Conservation (phyloP, 768 basidiomycete species). For the Agaricus subrufescens region DNA sequence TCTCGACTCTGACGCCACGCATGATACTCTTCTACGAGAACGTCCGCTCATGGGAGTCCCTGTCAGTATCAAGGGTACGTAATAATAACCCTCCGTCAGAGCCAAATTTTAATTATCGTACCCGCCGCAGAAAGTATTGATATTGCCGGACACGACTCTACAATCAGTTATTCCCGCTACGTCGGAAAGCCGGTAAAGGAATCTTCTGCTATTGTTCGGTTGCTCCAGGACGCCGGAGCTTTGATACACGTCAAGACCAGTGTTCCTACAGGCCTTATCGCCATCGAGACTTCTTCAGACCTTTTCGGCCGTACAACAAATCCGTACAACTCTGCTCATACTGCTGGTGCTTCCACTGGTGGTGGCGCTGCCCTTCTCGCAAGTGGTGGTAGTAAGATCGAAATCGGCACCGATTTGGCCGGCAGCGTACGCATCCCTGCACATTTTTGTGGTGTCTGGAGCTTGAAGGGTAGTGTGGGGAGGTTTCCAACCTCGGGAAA, state of each 20-base stretch:
- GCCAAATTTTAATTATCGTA: constrained; percentile 1
- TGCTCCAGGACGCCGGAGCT: constrained; percentile 60
- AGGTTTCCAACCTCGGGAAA: constrained; percentile 54
- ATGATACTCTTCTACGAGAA: constrained; percentile 19
- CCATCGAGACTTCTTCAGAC: constrained; percentile 55
- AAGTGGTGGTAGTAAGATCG: constrained; percentile 58
- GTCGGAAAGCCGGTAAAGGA: constrained; percentile 36
- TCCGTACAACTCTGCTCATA: constrained; percentile 50
- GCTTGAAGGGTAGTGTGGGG: constrained; percentile 55
- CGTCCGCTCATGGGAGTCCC: constrained; percentile 63
- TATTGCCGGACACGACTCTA: constrained; percentile 56
- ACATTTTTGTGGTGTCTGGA: constrained; percentile 68
- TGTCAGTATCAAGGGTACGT: constrained; percentile 59
- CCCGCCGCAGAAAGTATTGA: constrained; percentile 34
- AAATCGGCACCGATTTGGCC: constrained; percentile 70
- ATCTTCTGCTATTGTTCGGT: constrained; percentile 50
- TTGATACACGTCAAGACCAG: constrained; percentile 63
- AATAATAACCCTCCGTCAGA: constrained; percentile 6
- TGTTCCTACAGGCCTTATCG: constrained; percentile 49
- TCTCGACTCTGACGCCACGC: constrained; percentile 26
- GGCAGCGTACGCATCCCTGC: constrained; percentile 72
- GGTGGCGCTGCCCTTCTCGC: constrained; percentile 69
- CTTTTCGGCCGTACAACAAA: constrained; percentile 61
- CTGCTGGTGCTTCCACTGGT: constrained; percentile 62
- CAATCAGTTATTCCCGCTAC: constrained; percentile 55